Evolutionary conservation across 2,329 filamentous ascomycete species (phyloP).

Genomic region (Thielaviopsis ethacetica): DNA sequence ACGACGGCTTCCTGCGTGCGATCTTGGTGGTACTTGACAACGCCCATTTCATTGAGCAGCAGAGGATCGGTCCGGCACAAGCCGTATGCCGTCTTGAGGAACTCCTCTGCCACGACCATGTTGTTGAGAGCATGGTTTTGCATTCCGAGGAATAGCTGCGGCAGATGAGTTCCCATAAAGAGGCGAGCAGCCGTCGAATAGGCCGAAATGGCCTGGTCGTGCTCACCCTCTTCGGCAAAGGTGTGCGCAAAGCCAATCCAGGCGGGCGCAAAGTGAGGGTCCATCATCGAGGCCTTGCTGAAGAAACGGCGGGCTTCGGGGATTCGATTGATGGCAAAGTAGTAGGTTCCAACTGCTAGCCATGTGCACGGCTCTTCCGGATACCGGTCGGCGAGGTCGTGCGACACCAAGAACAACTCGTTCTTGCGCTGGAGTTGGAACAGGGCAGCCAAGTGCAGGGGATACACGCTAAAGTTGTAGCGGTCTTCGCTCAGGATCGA

Average conservation of each 20-base stretch:
- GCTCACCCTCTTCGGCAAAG: slow-evolving; percentile 91
- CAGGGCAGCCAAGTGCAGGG: slow-evolving; percentile 78
- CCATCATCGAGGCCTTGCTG: slow-evolving; percentile 93
- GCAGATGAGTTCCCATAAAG: slow-evolving; percentile 93
- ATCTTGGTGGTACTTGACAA: slow-evolving; percentile 89
- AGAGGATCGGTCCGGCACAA: slow-evolving; percentile 75
- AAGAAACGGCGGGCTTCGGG: slow-evolving; percentile 92
- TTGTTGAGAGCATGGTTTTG: slow-evolving; percentile 95
- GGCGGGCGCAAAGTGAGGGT: slow-evolving; percentile 88
- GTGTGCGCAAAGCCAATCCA: slow-evolving; percentile 99
- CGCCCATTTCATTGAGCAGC: slow-evolving; percentile 85
- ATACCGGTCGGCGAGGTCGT: slow-evolving; percentile 82
- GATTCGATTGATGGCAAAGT: slow-evolving; percentile 75
- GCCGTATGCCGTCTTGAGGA: slow-evolving; percentile 74
- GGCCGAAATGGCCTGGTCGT: slow-evolving; percentile 94
- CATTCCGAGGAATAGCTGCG: slow-evolving; percentile 94
- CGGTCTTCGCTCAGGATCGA: slow-evolving; percentile 68
- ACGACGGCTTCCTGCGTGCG: slow-evolving; percentile 57
- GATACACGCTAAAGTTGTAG: slow-evolving; percentile 79
- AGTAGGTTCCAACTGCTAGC: slow-evolving; percentile 90
- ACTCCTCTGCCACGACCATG: slow-evolving; percentile 83
- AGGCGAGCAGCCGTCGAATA: slow-evolving; percentile 89
- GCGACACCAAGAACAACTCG: slow-evolving; percentile 75
- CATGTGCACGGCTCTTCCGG: slow-evolving; percentile 84
- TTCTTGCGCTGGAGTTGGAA: slow-evolving; percentile 80